Conservation (phyloP, 2,329 filamentous ascomycete genomes). For the Hortaea werneckii region DNA sequence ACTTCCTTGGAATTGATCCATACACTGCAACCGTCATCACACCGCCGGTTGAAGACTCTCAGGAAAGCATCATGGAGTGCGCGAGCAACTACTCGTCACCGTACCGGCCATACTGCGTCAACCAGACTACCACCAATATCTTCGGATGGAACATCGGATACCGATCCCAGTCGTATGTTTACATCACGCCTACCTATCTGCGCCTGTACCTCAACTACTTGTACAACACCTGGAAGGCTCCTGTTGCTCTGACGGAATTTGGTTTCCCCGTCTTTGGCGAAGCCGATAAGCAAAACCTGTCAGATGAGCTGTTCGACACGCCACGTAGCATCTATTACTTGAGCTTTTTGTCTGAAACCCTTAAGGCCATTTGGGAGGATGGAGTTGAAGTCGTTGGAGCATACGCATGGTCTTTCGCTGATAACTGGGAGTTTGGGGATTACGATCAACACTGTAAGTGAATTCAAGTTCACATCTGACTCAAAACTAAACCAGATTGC, state of each 20-base stretch:
- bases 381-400: conserved; percentile 43
- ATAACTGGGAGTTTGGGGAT: conserved; percentile 15
- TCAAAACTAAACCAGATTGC: neutral
- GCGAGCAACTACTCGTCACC: conserved; percentile 30
- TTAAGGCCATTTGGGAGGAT: conserved; percentile 43
- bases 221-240: conserved; percentile 21
- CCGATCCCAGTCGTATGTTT: conserved; percentile 12
- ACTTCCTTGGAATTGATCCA: conserved; percentile 28
- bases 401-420: conserved; percentile 39
- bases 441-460: conserved; percentile 8
- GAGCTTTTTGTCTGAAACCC: conserved; percentile 42
- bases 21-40: conserved; percentile 24
- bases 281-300: conserved; percentile 1
- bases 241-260: conserved; percentile 29
- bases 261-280: conserved; percentile 28
- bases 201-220: conserved; percentile 8
- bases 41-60: conserved; percentile 7
- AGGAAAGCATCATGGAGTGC: conserved; percentile 25
- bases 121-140: conserved; percentile 12
- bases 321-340: conserved; percentile 41
- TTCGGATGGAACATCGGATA: conserved; percentile 16
- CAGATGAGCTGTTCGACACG: conserved; percentile 6
- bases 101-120: conserved; percentile 33
- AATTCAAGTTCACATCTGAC: neutral
- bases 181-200: conserved; percentile 9